phyloP scores from a whole-genome alignment of 768 basidiomycete genomes.

The Hygrocybe coccinea region DNA sequence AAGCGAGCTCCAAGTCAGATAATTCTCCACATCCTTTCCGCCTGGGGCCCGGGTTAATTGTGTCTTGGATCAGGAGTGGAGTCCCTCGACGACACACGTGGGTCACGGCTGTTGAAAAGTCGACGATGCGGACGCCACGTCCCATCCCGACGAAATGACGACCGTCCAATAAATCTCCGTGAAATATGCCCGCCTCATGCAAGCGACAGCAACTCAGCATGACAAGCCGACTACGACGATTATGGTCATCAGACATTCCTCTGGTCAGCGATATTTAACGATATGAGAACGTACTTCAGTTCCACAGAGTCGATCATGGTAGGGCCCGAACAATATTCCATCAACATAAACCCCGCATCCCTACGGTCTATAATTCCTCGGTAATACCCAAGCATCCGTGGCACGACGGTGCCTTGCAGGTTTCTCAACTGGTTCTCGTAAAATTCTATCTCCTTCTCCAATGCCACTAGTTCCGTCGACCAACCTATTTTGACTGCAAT shows the following conservation, averaged over 20 bases:
- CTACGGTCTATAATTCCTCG: conserved; percentile 23
- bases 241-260: background rate
- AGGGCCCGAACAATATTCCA: conserved; percentile 34
- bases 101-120: conserved; percentile 30
- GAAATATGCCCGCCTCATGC: conserved; percentile 34
- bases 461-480: conserved; percentile 18
- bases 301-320: conserved; percentile 3
- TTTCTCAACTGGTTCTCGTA: conserved; percentile 29
- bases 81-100: conserved; percentile 25
- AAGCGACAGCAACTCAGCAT: conserved; percentile 32
- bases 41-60: background rate
- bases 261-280: background rate
- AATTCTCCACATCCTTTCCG: conserved; percentile 21
- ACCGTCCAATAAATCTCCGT: conserved; percentile 29
- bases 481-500: conserved; percentile 34
- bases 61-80: conserved; percentile 10
- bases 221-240: conserved; percentile 25
- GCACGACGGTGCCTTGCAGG: conserved; percentile 38
- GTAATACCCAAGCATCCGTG: conserved; percentile 36
- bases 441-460: conserved; percentile 32
- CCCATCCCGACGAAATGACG: conserved; percentile 30
- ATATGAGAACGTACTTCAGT: conserved; percentile 18
- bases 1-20: conserved; percentile 17
- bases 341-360: conserved; percentile 30
- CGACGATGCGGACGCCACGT: conserved; percentile 32